Conservation (phyloP, 2,329 filamentous ascomycete genomes). For the Phialophora macrospora region DNA sequence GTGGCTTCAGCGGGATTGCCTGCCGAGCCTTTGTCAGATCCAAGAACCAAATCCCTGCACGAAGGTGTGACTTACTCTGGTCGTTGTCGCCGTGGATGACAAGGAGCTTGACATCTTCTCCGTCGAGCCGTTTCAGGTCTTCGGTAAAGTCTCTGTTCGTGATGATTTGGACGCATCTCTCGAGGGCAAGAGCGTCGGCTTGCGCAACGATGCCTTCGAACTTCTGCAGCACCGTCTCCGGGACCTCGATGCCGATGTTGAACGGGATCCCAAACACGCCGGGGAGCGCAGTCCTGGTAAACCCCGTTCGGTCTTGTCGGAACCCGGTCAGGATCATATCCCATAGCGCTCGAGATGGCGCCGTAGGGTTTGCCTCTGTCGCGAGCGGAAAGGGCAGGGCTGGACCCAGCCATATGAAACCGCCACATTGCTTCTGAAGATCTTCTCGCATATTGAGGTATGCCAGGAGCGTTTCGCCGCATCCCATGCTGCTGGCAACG, state of each 20-base stretch:
- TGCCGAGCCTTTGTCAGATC: constrained; percentile 3
- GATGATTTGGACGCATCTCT: constrained; percentile 42
- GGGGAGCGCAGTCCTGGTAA: constrained; percentile 35
- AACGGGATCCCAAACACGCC: constrained; percentile 38
- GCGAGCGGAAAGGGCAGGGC: constrained; percentile 38
- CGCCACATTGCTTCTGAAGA: constrained; percentile 29
- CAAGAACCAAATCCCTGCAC: not conserved
- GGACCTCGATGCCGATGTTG: constrained; percentile 34
- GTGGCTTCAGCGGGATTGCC: constrained; percentile 40
- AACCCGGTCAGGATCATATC: constrained; percentile 40
- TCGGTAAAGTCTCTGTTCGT: constrained; percentile 40
- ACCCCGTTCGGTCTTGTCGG: constrained; percentile 37
- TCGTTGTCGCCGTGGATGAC: constrained; percentile 43
- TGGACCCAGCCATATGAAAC: constrained; percentile 41
- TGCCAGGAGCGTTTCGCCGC: constrained; percentile 41
- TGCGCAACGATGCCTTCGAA: constrained; percentile 39
- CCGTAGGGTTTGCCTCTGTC: constrained; percentile 38
- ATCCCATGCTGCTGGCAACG: constrained; percentile 42
- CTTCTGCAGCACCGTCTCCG: constrained; percentile 34
- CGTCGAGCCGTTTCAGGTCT: constrained; percentile 34
- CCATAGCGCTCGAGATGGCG: constrained; percentile 39
- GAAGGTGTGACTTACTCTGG: constrained; percentile 31
- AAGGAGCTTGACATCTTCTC: constrained; percentile 36
- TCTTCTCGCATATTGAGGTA: constrained; percentile 35
- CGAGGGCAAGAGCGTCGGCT: constrained; percentile 41